Evolutionary conservation across 805 yeast species (phyloP).

Genomic region (Candida silvicultrix): DNA sequence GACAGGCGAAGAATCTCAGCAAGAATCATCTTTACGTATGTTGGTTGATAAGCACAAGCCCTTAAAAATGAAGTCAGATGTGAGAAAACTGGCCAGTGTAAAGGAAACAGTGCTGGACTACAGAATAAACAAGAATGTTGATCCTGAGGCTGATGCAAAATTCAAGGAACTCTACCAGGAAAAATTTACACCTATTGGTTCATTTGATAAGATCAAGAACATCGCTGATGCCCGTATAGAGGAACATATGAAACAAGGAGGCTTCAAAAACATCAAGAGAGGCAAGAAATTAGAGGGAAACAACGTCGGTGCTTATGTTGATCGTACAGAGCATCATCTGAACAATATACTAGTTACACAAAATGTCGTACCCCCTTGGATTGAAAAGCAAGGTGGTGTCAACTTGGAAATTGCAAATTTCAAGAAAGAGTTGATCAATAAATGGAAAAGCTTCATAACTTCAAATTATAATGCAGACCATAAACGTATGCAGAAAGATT

Average conservation of each 20-base stretch:
- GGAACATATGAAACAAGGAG: conserved; percentile 68
- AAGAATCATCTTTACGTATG: conserved; percentile 49
- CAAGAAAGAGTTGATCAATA: conserved; percentile 34
- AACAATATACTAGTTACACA: conserved; percentile 72
- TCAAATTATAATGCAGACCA: conserved; percentile 8
- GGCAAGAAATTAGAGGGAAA: conserved; percentile 48
- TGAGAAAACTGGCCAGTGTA: conserved; percentile 47
- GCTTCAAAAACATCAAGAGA: conserved; percentile 54
- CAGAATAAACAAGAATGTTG: conserved; percentile 29
- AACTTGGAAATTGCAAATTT: conserved; percentile 40
- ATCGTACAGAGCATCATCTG: conserved; percentile 68
- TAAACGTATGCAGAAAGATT: conserved; percentile 8
- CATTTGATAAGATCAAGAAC: conserved; percentile 42
- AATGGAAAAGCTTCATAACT: conserved; percentile 27
- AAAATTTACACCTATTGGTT: conserved; percentile 38
- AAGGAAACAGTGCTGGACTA: conserved; percentile 65
- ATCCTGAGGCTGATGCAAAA: conserved; percentile 32
- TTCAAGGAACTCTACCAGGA: conserved; percentile 61
- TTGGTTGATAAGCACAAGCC: conserved; percentile 45
- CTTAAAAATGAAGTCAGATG: conserved; percentile 18
- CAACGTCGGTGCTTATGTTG: conserved; percentile 49
- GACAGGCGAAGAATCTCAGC: conserved; percentile 46
- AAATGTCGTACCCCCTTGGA: conserved; percentile 86
- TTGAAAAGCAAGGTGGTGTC: conserved; percentile 65
- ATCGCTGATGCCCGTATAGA: conserved; percentile 73